Evolutionary conservation across 2,329 filamentous ascomycete species (phyloP), one percentile per base, ranked within the genome.

Genomic region (Mollisia scopiformis): DNA sequence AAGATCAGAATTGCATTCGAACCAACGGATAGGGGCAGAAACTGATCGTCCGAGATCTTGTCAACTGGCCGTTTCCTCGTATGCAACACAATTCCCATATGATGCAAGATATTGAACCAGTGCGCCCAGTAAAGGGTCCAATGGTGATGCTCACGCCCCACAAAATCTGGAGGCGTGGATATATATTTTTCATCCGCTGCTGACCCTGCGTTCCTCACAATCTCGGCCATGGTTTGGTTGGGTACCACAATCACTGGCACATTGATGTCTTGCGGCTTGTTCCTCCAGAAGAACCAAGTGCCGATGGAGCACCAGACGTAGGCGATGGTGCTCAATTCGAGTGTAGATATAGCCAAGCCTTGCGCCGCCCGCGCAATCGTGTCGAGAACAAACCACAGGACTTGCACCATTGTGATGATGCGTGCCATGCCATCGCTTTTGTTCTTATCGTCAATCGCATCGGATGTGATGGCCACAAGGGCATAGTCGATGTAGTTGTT

Each of bases 391-490:
- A 72, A 69, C 66, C 68, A 71, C 1, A 65, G 2, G 2, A 68
- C 71, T 68, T 75, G 58, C 2, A 52, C 31, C 1, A 66, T 63
- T 3, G 49, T 46, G 7, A 74, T 3, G 66, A 47, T 1, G 53
- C 69, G 63, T 35, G 73, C 66, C 69, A 77, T 53, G 2, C 37
- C 65, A 52, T 77, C 75, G 1, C 65, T 54, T 21, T 72, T 72
- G 57, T 71, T 76, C 33, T 71, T 69, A 16, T 73, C 73, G 1
- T 62, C 49, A 23, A 76, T 25, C 19, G 6, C 37, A 3, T 39
- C 31, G 1, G 14, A 3, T 2, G 27, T 39, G 11, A 54, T 33
- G 5, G 52, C 58, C 8, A 76, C 51, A 1, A 58, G 53, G 0
- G 73, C 72, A 46, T 69, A 73, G 0, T 73, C 69, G 25, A 76